Evolutionary conservation across 2,329 filamentous ascomycete species (phyloP), one percentile per base, ranked within the genome.

Genomic region (Aspergillus hiratsukae): DNA sequence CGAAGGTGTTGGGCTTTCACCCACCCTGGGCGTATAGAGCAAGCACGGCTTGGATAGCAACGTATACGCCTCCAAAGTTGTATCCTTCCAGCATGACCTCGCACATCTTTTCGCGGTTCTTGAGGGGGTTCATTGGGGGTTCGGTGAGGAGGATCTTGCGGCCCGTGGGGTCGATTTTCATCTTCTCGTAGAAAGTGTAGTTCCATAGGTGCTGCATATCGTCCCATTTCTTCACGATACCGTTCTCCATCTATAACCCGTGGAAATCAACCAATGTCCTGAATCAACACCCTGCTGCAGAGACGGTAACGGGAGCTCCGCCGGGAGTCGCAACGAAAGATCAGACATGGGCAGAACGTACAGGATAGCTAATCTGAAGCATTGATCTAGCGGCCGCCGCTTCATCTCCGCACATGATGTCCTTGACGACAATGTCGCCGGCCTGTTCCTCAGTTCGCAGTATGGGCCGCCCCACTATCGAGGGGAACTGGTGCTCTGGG

Each of bases 141-240:
- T 99, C 94, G 49, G 93, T 97, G 66, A 97, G 84, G 62, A 99
- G 84, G 74, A 99, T 97, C 84, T 99, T 99, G 76, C 92, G 91
- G 64, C 91, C 93, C 23, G 85, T 85, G 2, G 94, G 86, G 74
- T 97, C 90, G 66, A 99, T 81, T 76, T 91, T 86, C 85, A 99
- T 90, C 85, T 97, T 97, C 75, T 99, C 93, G 76, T 85, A 88
- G 76, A 99, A 99, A 25, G 94, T 99, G 76, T 95, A 97, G 79
- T 99, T 93, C 94, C 94, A 99, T 55, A 99, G 87, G 73, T 97
- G 93, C 80, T 96, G 90, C 94, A 99, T 99, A 76, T 99, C 94
- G 67, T 99, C 94, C 94, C 94, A 99, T 72, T 91, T 92, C 84
- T 97, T 97, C 65, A 99, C 91, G 69, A 99, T 97, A 69, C 94